Conservation (phyloP, 306 rosid species). For the Clitoria ternatea region DNA sequence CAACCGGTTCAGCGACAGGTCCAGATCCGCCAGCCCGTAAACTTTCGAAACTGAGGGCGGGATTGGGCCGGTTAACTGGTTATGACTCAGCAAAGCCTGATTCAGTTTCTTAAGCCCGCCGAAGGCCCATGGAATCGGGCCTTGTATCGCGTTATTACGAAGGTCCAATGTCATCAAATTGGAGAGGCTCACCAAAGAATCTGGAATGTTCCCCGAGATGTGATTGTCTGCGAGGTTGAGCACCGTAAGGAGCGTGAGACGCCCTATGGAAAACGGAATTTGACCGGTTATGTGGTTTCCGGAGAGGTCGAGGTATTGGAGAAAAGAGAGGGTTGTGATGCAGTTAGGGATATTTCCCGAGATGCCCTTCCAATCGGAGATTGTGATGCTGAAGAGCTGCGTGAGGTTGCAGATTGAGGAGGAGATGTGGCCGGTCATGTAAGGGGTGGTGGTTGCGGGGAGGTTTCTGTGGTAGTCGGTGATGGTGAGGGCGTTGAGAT, state of each 20-base stretch:
- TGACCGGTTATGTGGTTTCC: conserved; percentile 60
- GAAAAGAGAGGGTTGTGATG: conserved; percentile 40
- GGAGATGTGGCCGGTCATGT: conserved; percentile 69
- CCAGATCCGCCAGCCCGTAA: conserved; percentile 64
- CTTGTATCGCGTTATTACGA: conserved; percentile 65
- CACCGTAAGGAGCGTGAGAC: conserved; percentile 45
- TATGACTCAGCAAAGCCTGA: conserved; percentile 58
- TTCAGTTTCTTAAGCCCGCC: conserved; percentile 47
- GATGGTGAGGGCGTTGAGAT: conserved; percentile 48
- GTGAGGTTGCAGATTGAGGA: conserved; percentile 63
- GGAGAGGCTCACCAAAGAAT: conserved; percentile 38
- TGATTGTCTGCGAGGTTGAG: conserved; percentile 76
- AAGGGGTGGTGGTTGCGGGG: conserved; percentile 27
- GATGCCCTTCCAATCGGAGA: conserved; percentile 87
- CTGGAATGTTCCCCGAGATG: conserved; percentile 62
- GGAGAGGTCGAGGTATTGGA: conserved; percentile 61
- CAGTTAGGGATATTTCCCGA: conserved; percentile 71
- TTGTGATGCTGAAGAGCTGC: conserved; percentile 52
- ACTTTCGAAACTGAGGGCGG: conserved; percentile 45
- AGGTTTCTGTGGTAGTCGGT: conserved; percentile 40
- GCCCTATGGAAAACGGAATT: conserved; percentile 55
- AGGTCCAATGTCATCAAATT: conserved; percentile 67
- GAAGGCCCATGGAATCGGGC: conserved; percentile 50
- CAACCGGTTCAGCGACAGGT: conserved; percentile 60
- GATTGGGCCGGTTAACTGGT: conserved; percentile 52